A percentile compares a stretch with the other conserved stretches of the same genome.
These are phyloP conservation scores for Pterocarpus santalinus DNA, from an alignment of 306 rosid genomes.

Conservation along the genomic window DNA sequence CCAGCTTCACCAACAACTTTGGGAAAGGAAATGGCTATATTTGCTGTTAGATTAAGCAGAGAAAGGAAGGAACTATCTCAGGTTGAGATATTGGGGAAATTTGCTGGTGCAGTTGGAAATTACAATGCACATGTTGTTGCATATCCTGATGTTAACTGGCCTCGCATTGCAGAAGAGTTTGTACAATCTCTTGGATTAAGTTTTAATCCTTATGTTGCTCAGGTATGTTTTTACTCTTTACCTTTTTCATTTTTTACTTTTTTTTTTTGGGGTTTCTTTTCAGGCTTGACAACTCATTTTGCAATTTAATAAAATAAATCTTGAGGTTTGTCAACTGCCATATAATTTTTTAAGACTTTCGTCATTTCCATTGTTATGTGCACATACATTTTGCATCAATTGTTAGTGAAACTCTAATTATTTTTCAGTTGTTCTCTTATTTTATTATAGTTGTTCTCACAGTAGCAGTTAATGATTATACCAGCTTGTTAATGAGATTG, in stretches of 20 bases:
- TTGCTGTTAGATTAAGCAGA: slow-evolving; percentile 80
- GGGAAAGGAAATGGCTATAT: slow-evolving; percentile 97
- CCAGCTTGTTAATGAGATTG: slow-evolving; percentile 7
- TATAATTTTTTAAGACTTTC: slow-evolving; percentile 7
- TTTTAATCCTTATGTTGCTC: slow-evolving; percentile 87
- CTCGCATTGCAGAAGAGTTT: slow-evolving; percentile 72
- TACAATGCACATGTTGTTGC: slow-evolving; percentile 95
- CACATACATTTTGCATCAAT: slow-evolving; percentile 3
- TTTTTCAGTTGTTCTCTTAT: background rate
- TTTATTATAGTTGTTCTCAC: slow-evolving; percentile 6
- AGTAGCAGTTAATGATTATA: slow-evolving; percentile 3
- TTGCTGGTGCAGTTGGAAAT: slow-evolving; percentile 98
- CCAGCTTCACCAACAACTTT: slow-evolving; percentile 95
- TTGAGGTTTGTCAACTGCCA: background rate
- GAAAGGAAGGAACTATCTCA: slow-evolving; percentile 73
- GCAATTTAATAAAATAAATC: background rate
- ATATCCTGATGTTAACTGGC: slow-evolving; percentile 82
- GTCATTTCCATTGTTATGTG: background rate
- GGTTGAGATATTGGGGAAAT: slow-evolving; percentile 84
- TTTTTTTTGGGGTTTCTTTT: background rate
- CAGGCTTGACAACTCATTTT: background rate
- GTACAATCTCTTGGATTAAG: slow-evolving; percentile 77
- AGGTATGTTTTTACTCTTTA: slow-evolving; percentile 54
- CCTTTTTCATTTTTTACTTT: background rate
- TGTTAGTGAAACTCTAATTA: slow-evolving; percentile 4